Base-by-base conservation (phyloP, 2,329 filamentous ascomycete species). In the Talaromyces amestolkiae region DNA sequence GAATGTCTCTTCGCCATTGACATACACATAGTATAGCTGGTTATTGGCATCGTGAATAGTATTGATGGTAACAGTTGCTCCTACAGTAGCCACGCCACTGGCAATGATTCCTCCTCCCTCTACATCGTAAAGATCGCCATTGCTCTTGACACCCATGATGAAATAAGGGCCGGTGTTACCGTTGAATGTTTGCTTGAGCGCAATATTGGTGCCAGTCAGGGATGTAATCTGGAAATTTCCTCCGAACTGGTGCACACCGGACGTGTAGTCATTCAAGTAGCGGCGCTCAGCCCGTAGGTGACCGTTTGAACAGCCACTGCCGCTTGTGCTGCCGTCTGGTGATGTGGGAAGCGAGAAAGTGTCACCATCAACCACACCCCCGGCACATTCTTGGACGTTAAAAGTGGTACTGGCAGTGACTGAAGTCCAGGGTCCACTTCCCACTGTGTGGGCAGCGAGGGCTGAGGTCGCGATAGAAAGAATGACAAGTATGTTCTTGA, bases 111-210 rank as follows among this genome's bases (percentile, higher is more conserved):
- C 61, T 24, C 61, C 49, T 19, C 61, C 61, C 61, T 63, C 61
- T 2, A 63, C 61, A 37, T 63, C 49, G 61, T 63, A 63, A 13
- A 63, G 61, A 35, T 63, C 61, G 49, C 61, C 61, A 31, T 43
- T 63, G 49, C 24, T 56, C 49, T 63, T 63, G 37, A 63, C 61
- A 43, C n/a, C 61, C 61, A 63, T 47, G 13, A 63, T 56, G 49
- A 63, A 63, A 39, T 53, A 63, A n/a, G 61, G 61, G 5, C 61
- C 61, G 9, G 37, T 41, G 49, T 63, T n/a, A 13, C 61, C 61
- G n/a, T 63, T 63, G n/a, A 63, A 63, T 17, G 61, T 63, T 41
- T 63, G 61, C 37, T 63, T 63, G n/a, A 63, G 61, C 33, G 33
- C 19, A 31, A 63, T 39, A 10, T n/a, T 63, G 22, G 24, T 11